Evolutionary conservation across 148 eudicot genomes (phyloP), one percentile per base, ranked within the genome.

Genomic region (Arbutus unedo): DNA sequence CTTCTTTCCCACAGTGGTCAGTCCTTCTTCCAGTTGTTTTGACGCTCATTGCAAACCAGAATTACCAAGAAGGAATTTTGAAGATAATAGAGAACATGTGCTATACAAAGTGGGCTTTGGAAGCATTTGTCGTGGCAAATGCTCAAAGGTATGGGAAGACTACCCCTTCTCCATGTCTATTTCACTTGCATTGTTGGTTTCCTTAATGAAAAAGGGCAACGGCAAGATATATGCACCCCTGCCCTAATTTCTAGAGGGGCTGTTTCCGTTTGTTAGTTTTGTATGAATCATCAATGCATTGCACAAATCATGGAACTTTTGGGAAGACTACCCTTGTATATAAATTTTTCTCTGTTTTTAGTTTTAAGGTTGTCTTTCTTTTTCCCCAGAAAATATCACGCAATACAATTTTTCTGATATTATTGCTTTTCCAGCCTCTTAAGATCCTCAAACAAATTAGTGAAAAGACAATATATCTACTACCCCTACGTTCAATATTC

Each of bases 31-130:
- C 98, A 45, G 96, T 94, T 76, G 98, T 94, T 60, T 84, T 94
- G 87, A 93, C 94, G 59, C 91, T 94, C 16, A 86, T 95, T 50
- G 93, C 98, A 77, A 93, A 89, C 76, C 96, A 95, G 86, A 89
- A 89, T 2, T 92, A 88, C 47, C 78, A 89, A 68, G 74, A 75
- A 62, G 86, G 86, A 15, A 19, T 89, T 45, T 44, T 89, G 68
- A 82, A 55, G 44, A 55, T 66, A 21, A 3, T 93, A 49, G 91
- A 87, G 83, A 79, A 85, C 71, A 47, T 90, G 31, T 92, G 96
- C 85, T 95, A 92, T 66, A 88, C 98, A 47, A 91, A 94, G 83
- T 95, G 98, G 98, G 98, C 98, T 78, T 68, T 95, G 85, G 98
- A 95, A 85, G 94, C 98, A 81, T 95, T 95, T 79, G 80, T 93